Evolutionary conservation across 2,329 filamentous ascomycete species (phyloP), one percentile per base, ranked within the genome.

Genomic region (Nothophoma quercina): DNA sequence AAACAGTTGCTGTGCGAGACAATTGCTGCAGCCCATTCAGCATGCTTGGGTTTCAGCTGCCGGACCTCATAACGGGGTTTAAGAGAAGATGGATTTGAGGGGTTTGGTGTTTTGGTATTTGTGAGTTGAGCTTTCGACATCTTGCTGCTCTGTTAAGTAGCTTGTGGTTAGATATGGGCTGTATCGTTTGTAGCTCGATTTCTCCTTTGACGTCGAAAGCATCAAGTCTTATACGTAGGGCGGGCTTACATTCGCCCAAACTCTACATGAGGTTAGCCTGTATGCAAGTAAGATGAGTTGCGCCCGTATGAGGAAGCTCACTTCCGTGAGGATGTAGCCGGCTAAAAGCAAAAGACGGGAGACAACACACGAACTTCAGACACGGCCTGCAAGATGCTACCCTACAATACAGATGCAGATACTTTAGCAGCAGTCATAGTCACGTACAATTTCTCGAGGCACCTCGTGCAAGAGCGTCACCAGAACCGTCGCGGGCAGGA

Each of bases 51-150:
- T n/a, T 45, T 51, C 6, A 73, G 59, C 34, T 63, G 55, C 18
- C 68, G 67, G 46, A 74, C 71, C 34, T 69, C 63, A 46, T 68
- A 74, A 41, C 70, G 70, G 2, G 66, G 50, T 4, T 56, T 53
- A 29, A 73, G 63, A 7, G 59, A 55, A 9, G 64, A 68, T 8
- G 64, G 66, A 46, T 66, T 67, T 4, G 52, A 52, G 2, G 61
- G 60, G 33, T 62, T 64, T 28, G 67, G 63, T 3, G 59, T 62
- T 44, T 53, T 53, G 38, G 43, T 58, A 43, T 71, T 70, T 6
- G 57, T 61, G 40, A 53, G 56, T 5, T 25, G 46, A 9, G 55
- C 33, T 7, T 10, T 25, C 15, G 32, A 26, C 43, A 43, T 53
- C 7, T n/a, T n/a, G n/a, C n/a, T n/a, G n/a, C n/a, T n/a, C n/a